Conservation (phyloP, 1,284 basidiomycete species). For the Rhodotorula sp. region DNA sequence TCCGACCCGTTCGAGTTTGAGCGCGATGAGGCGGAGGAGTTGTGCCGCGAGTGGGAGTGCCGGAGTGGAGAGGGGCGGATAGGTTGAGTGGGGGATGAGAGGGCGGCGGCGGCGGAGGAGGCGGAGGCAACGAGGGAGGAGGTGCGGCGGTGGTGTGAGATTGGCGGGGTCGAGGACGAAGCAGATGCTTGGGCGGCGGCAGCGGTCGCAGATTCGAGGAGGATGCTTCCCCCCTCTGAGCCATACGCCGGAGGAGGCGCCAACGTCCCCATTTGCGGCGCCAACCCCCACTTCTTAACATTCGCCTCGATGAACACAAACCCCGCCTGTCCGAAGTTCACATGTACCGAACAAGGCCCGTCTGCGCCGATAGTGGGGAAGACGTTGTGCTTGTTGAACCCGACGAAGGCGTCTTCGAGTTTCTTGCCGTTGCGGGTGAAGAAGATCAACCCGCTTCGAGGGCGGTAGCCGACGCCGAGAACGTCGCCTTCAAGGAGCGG, state of each 20-base stretch:
- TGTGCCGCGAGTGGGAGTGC: conserved; percentile 26
- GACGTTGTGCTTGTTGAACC: conserved; percentile 80
- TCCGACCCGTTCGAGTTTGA: conserved; percentile 4
- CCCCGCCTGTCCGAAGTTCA: conserved; percentile 91
- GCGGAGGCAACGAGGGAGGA: conserved; percentile 40
- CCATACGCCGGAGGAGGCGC: conserved; percentile 95
- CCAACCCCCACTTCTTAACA: conserved; percentile 97
- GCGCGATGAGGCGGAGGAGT: conserved; percentile 9
- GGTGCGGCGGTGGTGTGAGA: conserved; percentile 29
- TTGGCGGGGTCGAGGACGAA: not conserved
- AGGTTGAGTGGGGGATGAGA: conserved; percentile 28
- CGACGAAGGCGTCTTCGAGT: conserved; percentile 88
- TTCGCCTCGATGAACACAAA: conserved; percentile 98
- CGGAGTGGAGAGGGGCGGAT: conserved; percentile 35
- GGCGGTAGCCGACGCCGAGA: conserved; percentile 86
- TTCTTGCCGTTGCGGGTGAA: conserved; percentile 94
- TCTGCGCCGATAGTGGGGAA: conserved; percentile 94
- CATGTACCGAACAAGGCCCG: conserved; percentile 88
- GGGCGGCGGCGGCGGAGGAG: conserved; percentile 1
- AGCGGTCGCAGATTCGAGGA: conserved; percentile 61
- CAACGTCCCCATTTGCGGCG: conserved; percentile 88
- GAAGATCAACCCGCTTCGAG: conserved; percentile 91
- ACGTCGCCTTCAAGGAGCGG: conserved; percentile 88
- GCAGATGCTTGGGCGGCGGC: not conserved
- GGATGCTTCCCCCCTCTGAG: conserved; percentile 86